Evolutionary conservation across 1,139 yeast species (phyloP).

Genomic region (Hemisphaericaspora lyxosophila): DNA sequence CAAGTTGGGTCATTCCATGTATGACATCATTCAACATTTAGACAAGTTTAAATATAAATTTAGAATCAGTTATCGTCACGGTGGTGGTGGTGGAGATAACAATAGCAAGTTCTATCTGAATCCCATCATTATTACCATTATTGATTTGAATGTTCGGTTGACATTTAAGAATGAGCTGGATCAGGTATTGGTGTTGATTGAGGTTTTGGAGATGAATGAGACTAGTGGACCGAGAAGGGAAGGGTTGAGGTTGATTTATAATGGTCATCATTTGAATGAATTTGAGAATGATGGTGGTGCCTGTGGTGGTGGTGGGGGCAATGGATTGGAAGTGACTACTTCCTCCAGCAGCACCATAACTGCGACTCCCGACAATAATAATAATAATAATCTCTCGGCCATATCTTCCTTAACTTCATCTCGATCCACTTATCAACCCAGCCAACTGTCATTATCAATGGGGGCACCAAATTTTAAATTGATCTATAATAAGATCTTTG

Average conservation of each 20-base stretch:
- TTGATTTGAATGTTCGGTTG: conserved; percentile 35
- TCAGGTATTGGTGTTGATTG: conserved; percentile 50
- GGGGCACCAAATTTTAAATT: conserved; percentile 33
- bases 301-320: no score
- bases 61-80: conserved; percentile 27
- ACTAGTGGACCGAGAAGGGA: background rate
- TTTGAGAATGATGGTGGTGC: conserved; percentile 7
- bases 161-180: conserved; percentile 38
- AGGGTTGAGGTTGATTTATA: conserved; percentile 28
- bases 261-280: conserved; percentile 33
- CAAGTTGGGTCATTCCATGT: conserved; percentile 29
- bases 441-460: conserved; percentile 7
- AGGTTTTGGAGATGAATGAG: conserved; percentile 32
- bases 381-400: conserved; percentile 6
- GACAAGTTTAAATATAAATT: conserved; percentile 26
- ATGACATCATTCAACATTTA: conserved; percentile 24
- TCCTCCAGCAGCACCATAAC: conserved; percentile 1
- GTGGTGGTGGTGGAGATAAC: no score
- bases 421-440: conserved; percentile 8
- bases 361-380: conserved; percentile 3
- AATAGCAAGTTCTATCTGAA: conserved; percentile 25
- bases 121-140: conserved; percentile 33
- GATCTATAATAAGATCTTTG: conserved; percentile 57
- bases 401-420: conserved; percentile 4
- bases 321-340: conserved; percentile 1